Evolutionary conservation across 768 basidiomycete species (phyloP), one percentile per base, ranked within the genome.

Genomic region (Mycena albidolilacea): DNA sequence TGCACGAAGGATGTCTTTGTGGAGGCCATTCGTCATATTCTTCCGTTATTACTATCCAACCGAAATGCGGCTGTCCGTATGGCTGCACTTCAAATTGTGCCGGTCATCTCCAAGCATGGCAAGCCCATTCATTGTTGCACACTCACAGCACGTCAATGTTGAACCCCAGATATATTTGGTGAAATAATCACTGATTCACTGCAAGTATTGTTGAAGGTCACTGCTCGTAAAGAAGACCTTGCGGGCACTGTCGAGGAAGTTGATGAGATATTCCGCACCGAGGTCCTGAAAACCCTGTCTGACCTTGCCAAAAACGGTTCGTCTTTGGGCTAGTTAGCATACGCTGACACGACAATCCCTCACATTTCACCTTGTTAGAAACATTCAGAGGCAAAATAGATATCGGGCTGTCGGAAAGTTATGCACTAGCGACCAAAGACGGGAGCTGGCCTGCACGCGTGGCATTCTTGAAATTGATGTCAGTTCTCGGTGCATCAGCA

Each of bases 401-500:
- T 21, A 11, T 19, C 21, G 23, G 14, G 9, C 14, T 57, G 39
- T 14, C 39, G 15, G 17, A n/a, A 9, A 11, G 11, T n/a, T 59
- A 58, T 59, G 35, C 8, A 5, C 57, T 30, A 9, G 44, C 19
- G 12, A 17, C 35, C 23, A 44, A 46, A 52, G 57, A 59, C 35
- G n/a, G 21, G 30, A 48, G 23, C 23, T 58, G 65, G 55, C 23
- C 65, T 23, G 37, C 52, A 46, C 65, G 41, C 3, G 55, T 67
- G 14, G 65, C 65, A 44, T 58, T 67, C 54, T 30, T 58, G 41
- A 57, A 58, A 7, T 46, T 67, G 23, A 43, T 67, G 39, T 44
- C 38, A 8, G n/a, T 14, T 17, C 44, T 68, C 6, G 46, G 58
- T 14, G 11, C 10, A 55, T 7, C 7, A 14, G 7, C 35, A 58